These are phyloP conservation scores for Trichosporon asahii DNA, from an alignment of 1,284 basidiomycete genomes.

Conservation along the genomic window DNA sequence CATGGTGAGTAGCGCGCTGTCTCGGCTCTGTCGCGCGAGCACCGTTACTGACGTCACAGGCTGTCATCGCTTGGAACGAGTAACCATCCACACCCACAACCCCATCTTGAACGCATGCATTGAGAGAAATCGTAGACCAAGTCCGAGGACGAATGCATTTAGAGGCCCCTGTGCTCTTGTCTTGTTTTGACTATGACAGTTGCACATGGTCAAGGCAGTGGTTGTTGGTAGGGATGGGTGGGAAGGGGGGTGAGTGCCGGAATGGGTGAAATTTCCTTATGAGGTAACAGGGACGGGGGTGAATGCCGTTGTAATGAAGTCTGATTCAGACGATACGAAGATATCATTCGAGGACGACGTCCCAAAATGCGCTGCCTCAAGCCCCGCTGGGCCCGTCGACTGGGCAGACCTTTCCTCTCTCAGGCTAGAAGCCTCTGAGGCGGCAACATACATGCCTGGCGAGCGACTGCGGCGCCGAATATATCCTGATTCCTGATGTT, in stretches of 20 bases:
- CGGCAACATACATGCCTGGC: neutral
- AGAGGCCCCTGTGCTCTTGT: neutral
- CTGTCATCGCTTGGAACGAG: constrained; percentile 66
- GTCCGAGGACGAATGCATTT: neutral
- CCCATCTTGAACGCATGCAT: constrained; percentile 11
- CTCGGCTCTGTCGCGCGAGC: neutral
- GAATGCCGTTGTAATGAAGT: neutral
- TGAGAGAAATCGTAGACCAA: neutral
- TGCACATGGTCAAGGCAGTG: no score
- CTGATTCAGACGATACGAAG: neutral
- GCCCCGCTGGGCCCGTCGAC: neutral
- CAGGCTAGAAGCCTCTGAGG: neutral
- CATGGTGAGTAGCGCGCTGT: constrained; percentile 59
- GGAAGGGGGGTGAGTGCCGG: neutral
- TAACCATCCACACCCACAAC: constrained; percentile 47
- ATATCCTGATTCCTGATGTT: neutral
- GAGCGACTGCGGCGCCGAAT: neutral
- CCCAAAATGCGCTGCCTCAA: neutral
- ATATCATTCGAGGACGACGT: neutral
- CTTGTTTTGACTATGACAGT: neutral
- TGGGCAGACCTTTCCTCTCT: neutral
- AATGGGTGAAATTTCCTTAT: neutral
- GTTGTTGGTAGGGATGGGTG: neutral
- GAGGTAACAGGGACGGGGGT: neutral
- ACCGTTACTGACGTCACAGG: constrained; percentile 25